A percentile compares a stretch with the other conserved stretches of the same genome.
These are phyloP conservation scores for Epichloe typhina DNA, from an alignment of 2,329 filamentous ascomycete genomes.

Conservation along the genomic window DNA sequence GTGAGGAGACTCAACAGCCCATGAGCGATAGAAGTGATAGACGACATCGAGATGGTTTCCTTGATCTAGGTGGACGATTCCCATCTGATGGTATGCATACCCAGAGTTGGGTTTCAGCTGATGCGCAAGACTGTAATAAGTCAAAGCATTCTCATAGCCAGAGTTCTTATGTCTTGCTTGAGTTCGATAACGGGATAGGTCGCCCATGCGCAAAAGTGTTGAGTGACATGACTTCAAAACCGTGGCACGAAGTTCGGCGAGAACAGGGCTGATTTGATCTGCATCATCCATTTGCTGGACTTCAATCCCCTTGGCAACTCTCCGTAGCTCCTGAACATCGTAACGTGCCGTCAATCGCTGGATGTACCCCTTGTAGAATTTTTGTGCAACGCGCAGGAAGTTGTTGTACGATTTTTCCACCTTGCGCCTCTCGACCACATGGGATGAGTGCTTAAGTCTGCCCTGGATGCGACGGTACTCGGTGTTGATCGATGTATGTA, in stretches of 20 bases:
- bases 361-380: slow-evolving; percentile 79
- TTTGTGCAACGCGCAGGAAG: slow-evolving; percentile 78
- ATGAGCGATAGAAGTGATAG: slow-evolving; percentile 79
- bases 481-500: slow-evolving; percentile 64
- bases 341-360: slow-evolving; percentile 57
- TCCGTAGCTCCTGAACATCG: slow-evolving; percentile 36
- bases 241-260: slow-evolving; percentile 37
- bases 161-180: slow-evolving; percentile 60
- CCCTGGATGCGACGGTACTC: slow-evolving; percentile 61
- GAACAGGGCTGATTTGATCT: slow-evolving; percentile 30
- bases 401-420: slow-evolving; percentile 68
- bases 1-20: slow-evolving; percentile 62
- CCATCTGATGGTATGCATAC: slow-evolving; percentile 78
- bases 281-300: slow-evolving; percentile 28
- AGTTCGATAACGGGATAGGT: slow-evolving; percentile 74
- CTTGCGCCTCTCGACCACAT: slow-evolving; percentile 56
- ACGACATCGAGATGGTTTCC: slow-evolving; percentile 71
- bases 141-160: slow-evolving; percentile 66
- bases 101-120: slow-evolving; percentile 68
- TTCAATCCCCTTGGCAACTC: slow-evolving; percentile 28
- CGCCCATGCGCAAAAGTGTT: slow-evolving; percentile 75
- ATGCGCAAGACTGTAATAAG: slow-evolving; percentile 74
- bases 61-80: slow-evolving; percentile 68
- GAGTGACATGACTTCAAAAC: slow-evolving; percentile 67
- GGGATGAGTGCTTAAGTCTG: slow-evolving; percentile 36